Evolutionary conservation across 2,329 filamentous ascomycete species (phyloP).

Genomic region (Colletotrichum sp.): DNA sequence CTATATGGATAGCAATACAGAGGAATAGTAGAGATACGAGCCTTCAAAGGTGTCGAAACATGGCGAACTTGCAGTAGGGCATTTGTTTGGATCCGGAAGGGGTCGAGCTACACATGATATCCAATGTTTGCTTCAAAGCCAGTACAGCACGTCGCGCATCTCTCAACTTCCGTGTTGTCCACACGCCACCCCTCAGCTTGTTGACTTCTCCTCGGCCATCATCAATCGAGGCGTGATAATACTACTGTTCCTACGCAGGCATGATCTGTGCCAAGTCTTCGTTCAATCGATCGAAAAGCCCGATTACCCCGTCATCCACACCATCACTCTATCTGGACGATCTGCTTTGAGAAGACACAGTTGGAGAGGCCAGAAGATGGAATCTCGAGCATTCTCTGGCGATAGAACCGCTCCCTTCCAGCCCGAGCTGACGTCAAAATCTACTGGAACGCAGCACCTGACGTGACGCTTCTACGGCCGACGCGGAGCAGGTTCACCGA

Average conservation of each 20-base stretch:
- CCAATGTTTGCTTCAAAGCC: background rate
- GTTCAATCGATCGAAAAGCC: background rate
- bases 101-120: background rate
- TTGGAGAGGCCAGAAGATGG: background rate
- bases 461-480: background rate
- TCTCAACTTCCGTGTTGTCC: background rate
- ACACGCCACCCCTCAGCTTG: background rate
- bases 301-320: background rate
- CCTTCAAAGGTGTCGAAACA: background rate
- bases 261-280: background rate
- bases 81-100: background rate
- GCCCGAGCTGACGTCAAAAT: background rate
- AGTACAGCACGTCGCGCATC: background rate
- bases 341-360: background rate
- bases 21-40: background rate
- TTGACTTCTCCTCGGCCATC: background rate
- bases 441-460: background rate
- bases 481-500: background rate
- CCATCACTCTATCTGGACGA: background rate
- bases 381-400: background rate
- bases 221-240: background rate
- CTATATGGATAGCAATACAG: background rate
- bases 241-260: background rate
- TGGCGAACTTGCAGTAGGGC: background rate
- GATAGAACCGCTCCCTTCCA: background rate